phyloP scores from a whole-genome alignment of 2,329 filamentous ascomycete species.

The Fusarium temperatum region DNA sequence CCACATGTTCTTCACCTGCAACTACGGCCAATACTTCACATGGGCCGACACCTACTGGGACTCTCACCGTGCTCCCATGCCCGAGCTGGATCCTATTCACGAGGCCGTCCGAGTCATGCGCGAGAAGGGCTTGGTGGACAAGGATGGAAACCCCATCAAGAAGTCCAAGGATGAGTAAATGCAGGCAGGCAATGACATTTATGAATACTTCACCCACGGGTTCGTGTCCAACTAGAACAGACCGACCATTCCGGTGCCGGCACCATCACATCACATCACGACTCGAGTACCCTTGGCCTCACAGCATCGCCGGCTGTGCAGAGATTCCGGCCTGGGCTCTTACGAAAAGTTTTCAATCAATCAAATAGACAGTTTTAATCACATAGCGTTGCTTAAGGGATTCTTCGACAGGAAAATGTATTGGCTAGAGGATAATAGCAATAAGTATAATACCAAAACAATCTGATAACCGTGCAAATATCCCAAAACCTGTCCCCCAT shows the following conservation, averaged over 20 bases:
- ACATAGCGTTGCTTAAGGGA: conserved; percentile 23
- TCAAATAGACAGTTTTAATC: conserved; percentile 35
- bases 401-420: conserved; percentile 42
- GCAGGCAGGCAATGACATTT: background rate
- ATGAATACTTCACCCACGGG: background rate
- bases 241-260: conserved; percentile 32
- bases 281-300: conserved; percentile 8
- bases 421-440: conserved; percentile 44
- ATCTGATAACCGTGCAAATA: conserved; percentile 39
- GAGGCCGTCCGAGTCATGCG: conserved; percentile 56
- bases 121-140: conserved; percentile 55
- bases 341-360: conserved; percentile 26
- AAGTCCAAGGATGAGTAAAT: conserved; percentile 44
- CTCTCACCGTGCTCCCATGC: conserved; percentile 55
- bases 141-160: conserved; percentile 51
- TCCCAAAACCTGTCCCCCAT: conserved; percentile 44
- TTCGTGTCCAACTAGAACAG: background rate
- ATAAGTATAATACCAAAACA: conserved; percentile 42
- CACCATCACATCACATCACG: conserved; percentile 25
- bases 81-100: conserved; percentile 55
- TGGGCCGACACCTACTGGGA: conserved; percentile 57
- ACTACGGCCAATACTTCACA: conserved; percentile 60
- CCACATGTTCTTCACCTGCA: conserved; percentile 60
- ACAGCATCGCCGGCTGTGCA: conserved; percentile 7
- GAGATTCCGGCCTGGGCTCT: conserved; percentile 10